Base-by-base conservation (phyloP, 345 rosid genomes). In the Eucalyptus coolabah region DNA sequence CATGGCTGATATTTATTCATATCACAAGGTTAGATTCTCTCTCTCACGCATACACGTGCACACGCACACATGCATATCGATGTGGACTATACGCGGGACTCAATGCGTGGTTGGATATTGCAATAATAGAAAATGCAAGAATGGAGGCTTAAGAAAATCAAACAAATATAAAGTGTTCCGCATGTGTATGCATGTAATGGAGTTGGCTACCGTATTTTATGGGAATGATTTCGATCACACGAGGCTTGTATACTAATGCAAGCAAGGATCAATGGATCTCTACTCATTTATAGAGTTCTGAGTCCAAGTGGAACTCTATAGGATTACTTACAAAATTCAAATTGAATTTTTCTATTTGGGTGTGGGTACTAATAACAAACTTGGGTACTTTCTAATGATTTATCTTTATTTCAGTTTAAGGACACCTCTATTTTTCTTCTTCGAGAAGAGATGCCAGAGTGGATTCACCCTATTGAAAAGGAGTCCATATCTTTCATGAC, bases 381-480 rank as follows among this genome's bases (percentile, higher is more conserved):
- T 63, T 14, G 34, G 5, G 37, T 16, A 16, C 80, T 67, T 15
- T 63, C 77, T 67, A 67, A 67, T 16, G 11, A 17, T 67, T 9
- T 67, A 16, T 17, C 77, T 67, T n/a, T 14, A 67, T 17, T 15
- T 7, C 19, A 67, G 19, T 3, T 9, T n/a, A 4, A 0, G 5
- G 30, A 7, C 0, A 4, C 0, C 40, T 2, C 1, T 15, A 15
- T n/a, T 8, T 1, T 16, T 7, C 19, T 65, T 17, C 40, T 6
- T 8, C 21, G 6, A 16, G 19, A 9, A 17, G 23, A 67, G 40
- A 67, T 67, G 80, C 80, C 80, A 16, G 3, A 67, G 80, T 67
- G 80, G 80, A 2, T 67, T 9, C 10, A n/a, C 40, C 80, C 80
- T 16, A 3, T 67, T n/a, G 80, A 32, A 32, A 34, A 32, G 12